Evolutionary conservation across 495 filamentous ascomycete species (phyloP).

Genomic region (Aspergillus haitiensis): DNA sequence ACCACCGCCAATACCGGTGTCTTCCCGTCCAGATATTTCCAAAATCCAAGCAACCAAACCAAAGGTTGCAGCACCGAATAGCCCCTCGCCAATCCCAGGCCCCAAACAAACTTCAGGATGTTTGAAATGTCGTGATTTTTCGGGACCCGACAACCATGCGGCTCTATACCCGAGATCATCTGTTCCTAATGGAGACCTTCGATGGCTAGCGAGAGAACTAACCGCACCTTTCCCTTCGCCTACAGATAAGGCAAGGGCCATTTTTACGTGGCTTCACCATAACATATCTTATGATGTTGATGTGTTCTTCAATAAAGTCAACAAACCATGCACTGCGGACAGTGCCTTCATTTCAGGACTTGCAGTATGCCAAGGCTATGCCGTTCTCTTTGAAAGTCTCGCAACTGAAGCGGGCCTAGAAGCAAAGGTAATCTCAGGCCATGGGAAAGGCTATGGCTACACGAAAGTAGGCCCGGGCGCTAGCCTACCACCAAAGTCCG

Average conservation of each 20-base stretch:
- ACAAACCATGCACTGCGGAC: conserved; percentile 65
- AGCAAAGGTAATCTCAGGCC: conserved; percentile 66
- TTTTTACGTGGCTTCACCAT: conserved; percentile 96
- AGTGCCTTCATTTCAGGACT: conserved; percentile 69
- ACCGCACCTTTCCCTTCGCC: conserved; percentile 74
- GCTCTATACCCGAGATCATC: conserved; percentile 70
- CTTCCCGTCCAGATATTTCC: conserved; percentile 59
- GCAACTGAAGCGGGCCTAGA: conserved; percentile 74
- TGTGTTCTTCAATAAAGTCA: conserved; percentile 68
- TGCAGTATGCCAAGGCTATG: conserved; percentile 91
- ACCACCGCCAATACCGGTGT: conserved; percentile 58
- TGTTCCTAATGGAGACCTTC: conserved; percentile 63
- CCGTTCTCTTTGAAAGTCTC: conserved; percentile 73
- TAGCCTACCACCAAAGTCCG: conserved; percentile 55
- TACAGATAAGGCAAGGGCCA: conserved; percentile 86
- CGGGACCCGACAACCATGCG: conserved; percentile 73
- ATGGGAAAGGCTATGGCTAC: conserved; percentile 86
- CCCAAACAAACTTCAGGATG: conserved; percentile 49
- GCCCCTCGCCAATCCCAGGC: conserved; percentile 18
- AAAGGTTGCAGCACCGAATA: conserved; percentile 30
- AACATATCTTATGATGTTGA: conserved; percentile 83
- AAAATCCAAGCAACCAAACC: conserved; percentile 57
- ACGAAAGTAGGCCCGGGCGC: conserved; percentile 53
- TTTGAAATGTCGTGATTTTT: conserved; percentile 84
- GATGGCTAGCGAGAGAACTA: conserved; percentile 72